phyloP scores from a whole-genome alignment of 768 basidiomycete species.

The Rhodotorula toruloides region DNA sequence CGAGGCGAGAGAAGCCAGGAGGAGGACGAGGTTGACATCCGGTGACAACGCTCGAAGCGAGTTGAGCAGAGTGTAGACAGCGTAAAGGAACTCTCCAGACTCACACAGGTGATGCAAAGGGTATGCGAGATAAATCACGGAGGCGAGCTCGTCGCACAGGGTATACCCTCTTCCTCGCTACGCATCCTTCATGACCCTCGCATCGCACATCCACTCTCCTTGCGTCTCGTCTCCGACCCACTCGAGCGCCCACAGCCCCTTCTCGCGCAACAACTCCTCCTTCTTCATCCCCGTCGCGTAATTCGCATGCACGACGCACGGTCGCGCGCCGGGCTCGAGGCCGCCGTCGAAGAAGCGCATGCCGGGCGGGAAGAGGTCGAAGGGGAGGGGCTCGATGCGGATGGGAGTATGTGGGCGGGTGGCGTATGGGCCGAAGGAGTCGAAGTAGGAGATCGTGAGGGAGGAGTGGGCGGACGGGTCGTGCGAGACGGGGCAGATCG shows the following conservation, averaged over 20 bases:
- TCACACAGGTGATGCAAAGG: not conserved
- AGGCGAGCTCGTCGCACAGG: no score
- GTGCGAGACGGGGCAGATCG: slow-evolving; percentile 11
- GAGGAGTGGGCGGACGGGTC: no score
- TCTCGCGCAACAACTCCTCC: slow-evolving; percentile 29
- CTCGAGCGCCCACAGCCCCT: slow-evolving; percentile 36
- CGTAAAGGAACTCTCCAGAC: no score
- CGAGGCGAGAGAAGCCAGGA: no score
- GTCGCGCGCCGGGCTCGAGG: slow-evolving; percentile 24
- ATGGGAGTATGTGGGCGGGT: slow-evolving; percentile 6
- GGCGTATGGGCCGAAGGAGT: not conserved
- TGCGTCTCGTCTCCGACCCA: slow-evolving; percentile 4
- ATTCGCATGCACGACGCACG: slow-evolving; percentile 40
- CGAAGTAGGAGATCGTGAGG: not conserved
- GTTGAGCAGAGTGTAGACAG: no score
- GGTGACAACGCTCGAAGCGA: no score
- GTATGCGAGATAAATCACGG: not conserved
- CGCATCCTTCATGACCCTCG: slow-evolving; percentile 20
- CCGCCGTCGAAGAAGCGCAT: slow-evolving; percentile 35
- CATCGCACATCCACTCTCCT: slow-evolving; percentile 25
- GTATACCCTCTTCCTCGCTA: no score
- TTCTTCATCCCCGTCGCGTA: slow-evolving; percentile 35
- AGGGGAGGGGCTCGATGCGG: slow-evolving; percentile 26
- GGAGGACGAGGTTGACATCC: no score
- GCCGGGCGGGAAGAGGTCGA: slow-evolving; percentile 37